Base-by-base conservation (phyloP, 805 yeast genomes). In the Wickerhamiella musiphila region DNA sequence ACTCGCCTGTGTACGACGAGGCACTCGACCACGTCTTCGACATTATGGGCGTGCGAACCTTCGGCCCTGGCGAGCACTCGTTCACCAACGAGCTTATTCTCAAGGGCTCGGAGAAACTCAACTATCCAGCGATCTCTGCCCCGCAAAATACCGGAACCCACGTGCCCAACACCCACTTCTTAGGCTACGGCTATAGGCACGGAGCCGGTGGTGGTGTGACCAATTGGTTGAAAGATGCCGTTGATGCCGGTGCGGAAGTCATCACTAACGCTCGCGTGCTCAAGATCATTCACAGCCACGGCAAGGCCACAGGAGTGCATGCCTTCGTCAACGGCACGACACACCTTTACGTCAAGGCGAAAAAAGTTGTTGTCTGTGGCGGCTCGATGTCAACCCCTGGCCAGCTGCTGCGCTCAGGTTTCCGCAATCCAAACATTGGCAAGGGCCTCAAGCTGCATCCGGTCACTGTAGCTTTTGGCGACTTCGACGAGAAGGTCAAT, bases 361-460 rank as follows among this genome's bases (percentile, higher is more conserved):
- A 53, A 38, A 61, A 60, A 36, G 58, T 60, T 24, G 57, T 67
- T 16, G 60, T 58, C 7, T 41, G 62, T 17, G 64, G 62, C 8
- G 73, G 74, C 2, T 49, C 70, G 0, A 51, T 68, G 24, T 53
- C 61, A 12, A 65, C 74, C 1, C 74, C 73, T 1, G 41, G 55
- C 1, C 43, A 68, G 7, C 54, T 68, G 33, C 54, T 54, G 44
- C 52, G 61, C 18, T 65, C 72, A 1, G 65, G 66, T 1, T 68
- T 68, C 45, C 56, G 41, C 43, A 66, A 67, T 46, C 58, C 52
- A 38, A 54, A 65, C 42, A 68, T 68, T 43, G 73, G 74, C 15
- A 36, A 45, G 11, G 63, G 67, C 35, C 58, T 68, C 39, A 63
- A 63, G 41, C 53, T 68, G 28, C 74, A 68, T 44, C 73, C 74